phyloP scores from a whole-genome alignment of 2,329 filamentous ascomycete genomes.

The Diaporthe aspalathi region DNA sequence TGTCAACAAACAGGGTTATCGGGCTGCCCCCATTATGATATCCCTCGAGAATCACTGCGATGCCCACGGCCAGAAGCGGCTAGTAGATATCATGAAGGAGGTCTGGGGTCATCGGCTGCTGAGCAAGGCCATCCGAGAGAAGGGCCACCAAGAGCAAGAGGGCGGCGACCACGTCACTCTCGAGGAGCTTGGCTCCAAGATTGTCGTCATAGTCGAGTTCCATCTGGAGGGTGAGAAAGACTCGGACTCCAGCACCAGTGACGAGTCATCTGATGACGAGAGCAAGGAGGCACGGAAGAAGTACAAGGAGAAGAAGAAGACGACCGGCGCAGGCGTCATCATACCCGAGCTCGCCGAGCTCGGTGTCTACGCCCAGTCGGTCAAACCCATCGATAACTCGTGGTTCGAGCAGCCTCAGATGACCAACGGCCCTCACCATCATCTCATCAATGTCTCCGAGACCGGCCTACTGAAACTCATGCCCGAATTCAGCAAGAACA shows the following conservation, averaged over 20 bases:
- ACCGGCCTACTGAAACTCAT: constrained; percentile 65
- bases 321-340: constrained; percentile 59
- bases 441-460: constrained; percentile 77
- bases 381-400: constrained; percentile 74
- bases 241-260: constrained; percentile 46
- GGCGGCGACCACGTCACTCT: constrained; percentile 67
- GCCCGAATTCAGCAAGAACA: constrained; percentile 57
- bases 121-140: constrained; percentile 65
- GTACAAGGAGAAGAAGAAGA: constrained; percentile 66
- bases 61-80: constrained; percentile 67
- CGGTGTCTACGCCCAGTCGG: constrained; percentile 76
- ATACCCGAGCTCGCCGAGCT: constrained; percentile 73
- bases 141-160: constrained; percentile 66
- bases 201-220: constrained; percentile 76
- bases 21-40: constrained; percentile 69
- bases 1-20: constrained; percentile 51
- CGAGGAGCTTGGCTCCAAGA: constrained; percentile 69
- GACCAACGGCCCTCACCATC: constrained; percentile 70
- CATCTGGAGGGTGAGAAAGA: constrained; percentile 65
- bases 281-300: constrained; percentile 61
- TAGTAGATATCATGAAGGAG: constrained; percentile 74
- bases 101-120: constrained; percentile 71
- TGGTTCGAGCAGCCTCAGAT: constrained; percentile 67
- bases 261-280: constrained; percentile 50
- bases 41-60: constrained; percentile 77